Percentiles rank a stretch among this genome's conserved stretches.
These are phyloP conservation scores for Dionaea muscipula DNA, from an alignment of 179 eudicot genomes.

Conservation along the genomic window DNA sequence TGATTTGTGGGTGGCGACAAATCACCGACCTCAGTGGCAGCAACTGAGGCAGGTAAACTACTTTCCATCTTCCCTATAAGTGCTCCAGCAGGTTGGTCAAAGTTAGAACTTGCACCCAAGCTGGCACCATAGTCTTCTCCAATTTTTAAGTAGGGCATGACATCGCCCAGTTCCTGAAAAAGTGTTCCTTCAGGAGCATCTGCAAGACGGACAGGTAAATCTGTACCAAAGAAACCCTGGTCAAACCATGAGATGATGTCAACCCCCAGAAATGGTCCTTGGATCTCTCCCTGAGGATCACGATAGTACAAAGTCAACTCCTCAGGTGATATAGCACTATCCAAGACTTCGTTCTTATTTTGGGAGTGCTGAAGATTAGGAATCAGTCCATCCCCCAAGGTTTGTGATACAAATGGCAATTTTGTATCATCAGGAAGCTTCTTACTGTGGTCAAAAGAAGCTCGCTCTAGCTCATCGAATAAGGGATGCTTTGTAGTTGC, in stretches of 20 bases:
- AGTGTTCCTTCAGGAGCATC: constrained; percentile 65
- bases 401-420: constrained; percentile 25
- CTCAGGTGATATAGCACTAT: constrained; percentile 38
- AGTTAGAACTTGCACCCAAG: constrained; percentile 17
- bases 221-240: constrained; percentile 80
- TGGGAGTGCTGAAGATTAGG: constrained; percentile 22
- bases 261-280: constrained; percentile 89
- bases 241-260: constrained; percentile 93
- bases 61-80: constrained; percentile 22
- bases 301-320: constrained; percentile 60
- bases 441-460: constrained; percentile 20
- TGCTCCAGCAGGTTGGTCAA: constrained; percentile 16
- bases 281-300: constrained; percentile 89
- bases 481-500: constrained; percentile 16
- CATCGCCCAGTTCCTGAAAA: constrained; percentile 56
- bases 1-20: constrained; percentile 23
- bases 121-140: constrained; percentile 21
- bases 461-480: constrained; percentile 15
- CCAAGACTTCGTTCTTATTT: constrained; percentile 22
- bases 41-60: constrained; percentile 8
- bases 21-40: constrained; percentile 25
- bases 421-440: constrained; percentile 39
- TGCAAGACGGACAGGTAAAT: constrained; percentile 64
- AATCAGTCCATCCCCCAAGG: constrained; percentile 30
- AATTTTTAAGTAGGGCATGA: constrained; percentile 61